These are phyloP conservation scores for Colletotrichum incanum DNA, from an alignment of 2,329 filamentous ascomycete genomes.

Conservation along the genomic window DNA sequence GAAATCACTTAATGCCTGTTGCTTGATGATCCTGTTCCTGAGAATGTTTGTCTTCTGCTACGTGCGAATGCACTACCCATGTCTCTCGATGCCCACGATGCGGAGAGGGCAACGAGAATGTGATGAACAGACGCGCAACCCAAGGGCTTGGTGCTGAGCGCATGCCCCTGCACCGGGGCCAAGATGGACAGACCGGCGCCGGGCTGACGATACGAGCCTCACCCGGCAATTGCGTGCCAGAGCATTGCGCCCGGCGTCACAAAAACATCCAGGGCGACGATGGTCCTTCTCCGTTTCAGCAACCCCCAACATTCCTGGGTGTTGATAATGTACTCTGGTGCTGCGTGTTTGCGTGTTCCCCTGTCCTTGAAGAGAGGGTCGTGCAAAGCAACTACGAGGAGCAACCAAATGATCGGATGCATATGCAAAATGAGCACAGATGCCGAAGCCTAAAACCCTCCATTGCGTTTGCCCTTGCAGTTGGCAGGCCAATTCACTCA, in stretches of 20 bases:
- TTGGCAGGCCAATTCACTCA: constrained; percentile 30
- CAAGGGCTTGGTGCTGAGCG: constrained; percentile 29
- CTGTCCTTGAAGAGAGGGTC: constrained; percentile 15
- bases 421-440: constrained; percentile 38
- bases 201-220: constrained; percentile 23
- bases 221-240: constrained; percentile 20
- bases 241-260: constrained; percentile 11
- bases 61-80: constrained; percentile 11
- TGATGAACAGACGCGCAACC: not conserved
- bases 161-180: constrained; percentile 33
- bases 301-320: not conserved
- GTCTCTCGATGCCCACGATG: not conserved
- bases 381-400: constrained; percentile 27
- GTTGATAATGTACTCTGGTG: not conserved
- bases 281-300: not conserved
- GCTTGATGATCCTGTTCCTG: not conserved
- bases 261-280: not conserved
- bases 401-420: constrained; percentile 29
- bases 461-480: constrained; percentile 28
- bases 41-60: not conserved
- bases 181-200: constrained; percentile 11
- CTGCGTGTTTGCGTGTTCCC: not conserved
- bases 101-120: not conserved
- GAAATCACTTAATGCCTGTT: not conserved
- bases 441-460: constrained; percentile 11